Percentiles rank a stretch among this genome's conserved stretches.
Conservation (phyloP, 257 asterid genomes). For the Avicennia marina region DNA sequence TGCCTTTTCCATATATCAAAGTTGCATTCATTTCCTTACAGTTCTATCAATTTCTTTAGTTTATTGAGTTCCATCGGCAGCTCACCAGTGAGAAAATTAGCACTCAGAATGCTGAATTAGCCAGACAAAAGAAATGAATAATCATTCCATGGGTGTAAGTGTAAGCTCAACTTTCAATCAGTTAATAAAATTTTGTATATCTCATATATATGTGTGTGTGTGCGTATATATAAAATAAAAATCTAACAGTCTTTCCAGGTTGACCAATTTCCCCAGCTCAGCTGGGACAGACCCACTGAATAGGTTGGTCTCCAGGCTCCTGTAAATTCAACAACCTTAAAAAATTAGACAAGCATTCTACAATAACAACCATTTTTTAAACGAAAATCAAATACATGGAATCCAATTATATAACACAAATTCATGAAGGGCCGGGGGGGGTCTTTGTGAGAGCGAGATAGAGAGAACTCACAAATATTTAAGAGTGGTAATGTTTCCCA, state of each 20-base stretch:
- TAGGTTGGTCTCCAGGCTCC: conserved; percentile 59
- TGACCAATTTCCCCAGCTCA: conserved; percentile 49
- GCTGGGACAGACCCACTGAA: conserved; percentile 53
- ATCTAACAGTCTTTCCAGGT: conserved; percentile 44
- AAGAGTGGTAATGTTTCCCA: conserved; percentile 52
- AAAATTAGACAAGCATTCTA: not conserved
- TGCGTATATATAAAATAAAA: no score
- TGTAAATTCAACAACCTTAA: conserved; percentile 16
- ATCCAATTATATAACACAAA: no score
- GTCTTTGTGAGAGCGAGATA: no score
- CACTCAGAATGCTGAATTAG: conserved; percentile 38
- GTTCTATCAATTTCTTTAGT: conserved; percentile 30
- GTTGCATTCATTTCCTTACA: no score
- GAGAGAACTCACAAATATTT: conserved; percentile 28
- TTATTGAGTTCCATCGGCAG: conserved; percentile 40
- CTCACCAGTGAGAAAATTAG: conserved; percentile 41
- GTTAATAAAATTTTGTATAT: no score
- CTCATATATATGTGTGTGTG: no score
- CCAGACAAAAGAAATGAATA: not conserved
- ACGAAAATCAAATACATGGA: not conserved
- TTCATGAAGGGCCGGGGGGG: no score
- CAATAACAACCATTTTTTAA: not conserved
- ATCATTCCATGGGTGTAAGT: not conserved
- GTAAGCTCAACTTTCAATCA: not conserved
- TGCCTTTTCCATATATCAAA: no score